Conservation (phyloP, 2,329 filamentous ascomycete species). For the Decorospora gaudefroyi region DNA sequence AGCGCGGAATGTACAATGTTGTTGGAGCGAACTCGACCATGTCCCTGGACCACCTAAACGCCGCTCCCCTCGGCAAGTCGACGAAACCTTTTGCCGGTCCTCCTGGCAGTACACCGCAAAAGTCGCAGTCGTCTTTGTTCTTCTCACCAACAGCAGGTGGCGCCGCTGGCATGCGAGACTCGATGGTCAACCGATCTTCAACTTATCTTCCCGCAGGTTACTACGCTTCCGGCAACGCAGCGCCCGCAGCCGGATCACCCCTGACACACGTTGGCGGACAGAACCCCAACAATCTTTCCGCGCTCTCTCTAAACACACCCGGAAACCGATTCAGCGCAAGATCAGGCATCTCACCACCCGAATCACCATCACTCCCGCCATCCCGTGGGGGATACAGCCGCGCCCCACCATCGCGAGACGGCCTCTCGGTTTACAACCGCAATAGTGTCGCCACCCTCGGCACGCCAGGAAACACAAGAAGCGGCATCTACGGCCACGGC, state of each 20-base stretch:
- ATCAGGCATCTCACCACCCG: conserved; percentile 43
- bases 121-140: conserved; percentile 67
- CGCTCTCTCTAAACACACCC: conserved; percentile 34
- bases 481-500: conserved; percentile 36
- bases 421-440: conserved; percentile 40
- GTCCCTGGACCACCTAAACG: conserved; percentile 58
- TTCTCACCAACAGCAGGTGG: conserved; percentile 86
- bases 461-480: conserved; percentile 41
- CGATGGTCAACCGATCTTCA: conserved; percentile 66
- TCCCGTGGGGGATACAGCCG: conserved; percentile 43
- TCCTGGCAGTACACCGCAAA: conserved; percentile 34
- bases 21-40: conserved; percentile 58
- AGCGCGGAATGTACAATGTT: conserved; percentile 51
- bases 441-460: conserved; percentile 46
- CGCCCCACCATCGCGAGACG: conserved; percentile 41
- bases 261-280: conserved; percentile 53
- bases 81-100: conserved; percentile 38
- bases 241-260: conserved; percentile 48
- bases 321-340: conserved; percentile 44
- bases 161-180: conserved; percentile 53
- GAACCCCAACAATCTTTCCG: conserved; percentile 35
- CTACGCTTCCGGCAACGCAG: conserved; percentile 72
- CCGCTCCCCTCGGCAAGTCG: conserved; percentile 42
- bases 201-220: conserved; percentile 89
- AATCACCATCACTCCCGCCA: conserved; percentile 44